Conservation (phyloP, 352 stramenopile genomes). For the Phytopythium ostracodes region DNA sequence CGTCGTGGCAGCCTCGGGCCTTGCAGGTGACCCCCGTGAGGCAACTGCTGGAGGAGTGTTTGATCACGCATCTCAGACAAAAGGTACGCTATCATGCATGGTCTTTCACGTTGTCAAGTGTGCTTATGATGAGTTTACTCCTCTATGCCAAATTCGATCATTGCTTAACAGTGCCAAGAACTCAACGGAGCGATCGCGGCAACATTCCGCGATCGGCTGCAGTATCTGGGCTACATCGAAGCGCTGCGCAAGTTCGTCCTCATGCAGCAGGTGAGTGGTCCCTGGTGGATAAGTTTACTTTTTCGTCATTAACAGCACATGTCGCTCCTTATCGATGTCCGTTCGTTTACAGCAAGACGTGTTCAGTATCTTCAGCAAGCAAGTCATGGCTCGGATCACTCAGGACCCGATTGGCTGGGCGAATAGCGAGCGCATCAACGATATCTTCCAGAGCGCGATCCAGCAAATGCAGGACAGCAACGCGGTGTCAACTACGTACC, state of each 20-base stretch:
- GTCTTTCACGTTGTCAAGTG: background rate
- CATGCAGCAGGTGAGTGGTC: constrained; percentile 57
- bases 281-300: background rate
- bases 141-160: background rate
- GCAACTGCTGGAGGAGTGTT: background rate
- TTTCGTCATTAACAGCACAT: background rate
- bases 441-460: constrained; percentile 46
- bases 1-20: background rate
- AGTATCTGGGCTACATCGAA: constrained; percentile 48
- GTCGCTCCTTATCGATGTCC: background rate
- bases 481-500: constrained; percentile 27
- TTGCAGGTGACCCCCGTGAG: background rate
- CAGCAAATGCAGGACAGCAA: constrained; percentile 46
- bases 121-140: background rate
- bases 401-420: constrained; percentile 52
- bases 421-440: constrained; percentile 49
- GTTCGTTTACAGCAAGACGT: constrained; percentile 52
- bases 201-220: constrained; percentile 48
- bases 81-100: constrained; percentile 16
- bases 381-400: constrained; percentile 52
- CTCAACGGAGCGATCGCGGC: constrained; percentile 46
- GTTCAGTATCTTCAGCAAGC: constrained; percentile 40
- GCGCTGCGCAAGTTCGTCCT: constrained; percentile 55
- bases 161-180: constrained; percentile 29
- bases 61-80: background rate